Evolutionary conservation across 805 yeast species (phyloP), one percentile per base, ranked within the genome.

Genomic region (Candida michaelii): DNA sequence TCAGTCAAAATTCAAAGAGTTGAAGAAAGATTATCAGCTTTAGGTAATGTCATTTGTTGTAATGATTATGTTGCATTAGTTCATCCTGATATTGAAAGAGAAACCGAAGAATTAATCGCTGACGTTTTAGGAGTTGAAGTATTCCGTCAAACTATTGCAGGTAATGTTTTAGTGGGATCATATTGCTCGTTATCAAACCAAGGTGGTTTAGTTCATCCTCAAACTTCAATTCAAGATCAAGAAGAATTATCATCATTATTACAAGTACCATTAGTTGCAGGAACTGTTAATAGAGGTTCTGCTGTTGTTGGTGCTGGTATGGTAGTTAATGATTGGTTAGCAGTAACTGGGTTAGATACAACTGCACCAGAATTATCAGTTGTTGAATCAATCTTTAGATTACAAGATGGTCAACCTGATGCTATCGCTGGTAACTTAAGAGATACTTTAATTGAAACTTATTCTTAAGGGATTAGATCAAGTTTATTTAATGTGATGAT

Each of bases 41-140:
- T 93, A 52, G 99, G 99, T 57, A 93, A 93, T 57, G 99, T 93
- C 49, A 89, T 93, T 59, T 91, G 98, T 70, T 91, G 98, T 72
- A 93, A 93, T 68, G 99, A 93, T 67, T 93, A 93, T 63, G 99
- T 95, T 56, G 99, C 99, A 3, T 78, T 93, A 52, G 99, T 93
- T 42, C 99, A 93, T 68, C 99, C 99, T 39, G 99, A 93, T 72
- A 89, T 93, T 52, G 99, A 93, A 74, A 84, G 99, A 64, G 99
- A 93, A 70, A 93, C 99, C 40, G 99, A 93, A 72, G 99, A 93
- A 73, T 74, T 93, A 55, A 93, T 93, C 62, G 96, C 98, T 35
- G 99, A 93, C 66, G 97, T 90, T 12, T 77, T 93, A 45, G 99
- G 99, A 47, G 99, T 93, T 41, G 99, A 93, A 71, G 99, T 93